These are phyloP conservation scores for Cucurbita moschata DNA, from an alignment of 306 rosid genomes.

Conservation along the genomic window DNA sequence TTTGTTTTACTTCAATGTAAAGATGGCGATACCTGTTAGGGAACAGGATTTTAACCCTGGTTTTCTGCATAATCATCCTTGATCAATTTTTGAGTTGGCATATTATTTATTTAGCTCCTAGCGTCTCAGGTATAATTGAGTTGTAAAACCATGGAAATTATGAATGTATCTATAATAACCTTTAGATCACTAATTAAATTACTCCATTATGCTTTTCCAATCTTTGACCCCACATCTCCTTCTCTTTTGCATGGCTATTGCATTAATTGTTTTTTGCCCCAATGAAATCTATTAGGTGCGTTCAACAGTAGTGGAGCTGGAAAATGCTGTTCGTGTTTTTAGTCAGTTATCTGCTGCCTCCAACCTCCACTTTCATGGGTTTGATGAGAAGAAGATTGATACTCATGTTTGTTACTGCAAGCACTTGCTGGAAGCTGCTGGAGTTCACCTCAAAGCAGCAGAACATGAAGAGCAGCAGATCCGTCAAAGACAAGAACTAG, in stretches of 20 bases:
- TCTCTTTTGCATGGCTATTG: background rate
- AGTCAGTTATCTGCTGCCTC: conserved; percentile 98
- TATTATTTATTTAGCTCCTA: too few relatives aligned
- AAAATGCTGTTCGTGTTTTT: conserved; percentile 95
- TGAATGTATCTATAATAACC: too few relatives aligned
- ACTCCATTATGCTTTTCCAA: too few relatives aligned
- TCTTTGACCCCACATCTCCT: background rate
- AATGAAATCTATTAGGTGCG: conserved; percentile 50
- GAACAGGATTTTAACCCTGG: too few relatives aligned
- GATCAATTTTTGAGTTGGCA: too few relatives aligned
- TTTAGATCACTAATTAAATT: too few relatives aligned
- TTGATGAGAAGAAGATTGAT: conserved; percentile 97
- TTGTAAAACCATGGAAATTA: too few relatives aligned
- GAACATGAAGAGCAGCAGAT: conserved; percentile 87
- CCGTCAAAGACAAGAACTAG: conserved; percentile 86
- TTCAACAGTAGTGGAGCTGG: conserved; percentile 73
- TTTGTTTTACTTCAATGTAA: too few relatives aligned
- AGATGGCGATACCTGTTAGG: too few relatives aligned
- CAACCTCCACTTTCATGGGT: conserved; percentile 92
- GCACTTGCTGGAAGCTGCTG: conserved; percentile 79
- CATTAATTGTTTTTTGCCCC: background rate
- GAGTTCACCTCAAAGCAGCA: conserved; percentile 81
- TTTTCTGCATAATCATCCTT: too few relatives aligned
- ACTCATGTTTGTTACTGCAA: conserved; percentile 95
- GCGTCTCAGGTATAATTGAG: too few relatives aligned